Evolutionary conservation across 108 stramenopile species (phyloP), one percentile per base, ranked within the genome.

Genomic region (Cylindrotheca fusiformis): DNA sequence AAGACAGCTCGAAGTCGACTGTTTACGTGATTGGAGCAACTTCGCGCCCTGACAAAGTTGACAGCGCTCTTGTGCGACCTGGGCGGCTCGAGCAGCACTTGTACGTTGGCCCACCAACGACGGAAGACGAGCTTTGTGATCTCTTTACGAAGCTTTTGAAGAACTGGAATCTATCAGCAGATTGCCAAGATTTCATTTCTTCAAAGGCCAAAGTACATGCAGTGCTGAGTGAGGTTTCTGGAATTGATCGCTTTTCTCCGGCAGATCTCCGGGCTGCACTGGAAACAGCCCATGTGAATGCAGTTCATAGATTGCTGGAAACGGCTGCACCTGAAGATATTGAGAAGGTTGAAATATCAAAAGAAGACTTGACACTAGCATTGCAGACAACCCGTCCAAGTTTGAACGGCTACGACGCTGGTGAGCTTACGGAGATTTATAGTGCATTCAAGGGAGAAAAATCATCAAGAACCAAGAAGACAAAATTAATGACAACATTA

Each of bases 51-150:
- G 96, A 99, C 76, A 92, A 95, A 58, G 84, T 99, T 22, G 98
- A 99, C 63, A 81, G 94, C 17, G 98, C 96, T 0, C 67, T 99
- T 4, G 61, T 99, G 32, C 79, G 96, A 1, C 98, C 96, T 17
- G 98, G 98, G 0, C 89, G 98, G 0, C 65, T 99, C 26, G 98
- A 97, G 66, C 87, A 84, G 63, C 96, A 97, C 63, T 71, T 97
- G 20, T 96, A 83, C 58, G 64, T 95, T 2, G 92, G 93, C 5
- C 78, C 77, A 48, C 84, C 95, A 22, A 58, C 73, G 33, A 76
- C 54, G 3, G 59, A 65, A 5, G 51, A 59, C 6, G 96, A 97
- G 65, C 83, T 88, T 82, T 57, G 68, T 27, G 86, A 86, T 49
- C 52, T 87, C 0, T 62, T 87, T 10, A 52, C 58, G 10, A 83